phyloP scores from a whole-genome alignment of 1,284 basidiomycete species.

The Sanguinoderma infundibulare region DNA sequence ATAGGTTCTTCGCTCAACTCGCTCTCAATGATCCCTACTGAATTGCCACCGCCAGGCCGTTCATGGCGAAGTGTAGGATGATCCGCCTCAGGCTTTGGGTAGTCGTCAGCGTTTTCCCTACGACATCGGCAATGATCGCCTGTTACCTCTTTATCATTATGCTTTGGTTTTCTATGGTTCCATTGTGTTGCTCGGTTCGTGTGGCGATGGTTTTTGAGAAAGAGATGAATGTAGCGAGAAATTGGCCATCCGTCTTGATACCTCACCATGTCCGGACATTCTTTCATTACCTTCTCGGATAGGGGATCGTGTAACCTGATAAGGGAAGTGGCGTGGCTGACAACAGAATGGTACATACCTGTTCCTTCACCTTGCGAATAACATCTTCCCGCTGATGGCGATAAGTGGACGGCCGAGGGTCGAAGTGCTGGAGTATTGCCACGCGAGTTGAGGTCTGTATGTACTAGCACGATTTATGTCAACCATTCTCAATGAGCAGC shows the following conservation, averaged over 20 bases:
- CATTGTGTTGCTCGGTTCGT: too few relatives aligned
- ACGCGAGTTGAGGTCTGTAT: not conserved
- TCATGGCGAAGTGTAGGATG: too few relatives aligned
- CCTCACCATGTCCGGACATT: not conserved
- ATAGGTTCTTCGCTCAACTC: too few relatives aligned
- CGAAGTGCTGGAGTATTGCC: not conserved
- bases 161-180: too few relatives aligned
- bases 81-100: too few relatives aligned
- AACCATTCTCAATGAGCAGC: too few relatives aligned
- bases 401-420: not conserved
- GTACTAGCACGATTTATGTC: too few relatives aligned
- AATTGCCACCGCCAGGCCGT: too few relatives aligned
- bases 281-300: not conserved
- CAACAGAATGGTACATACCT: not conserved
- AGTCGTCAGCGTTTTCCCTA: too few relatives aligned
- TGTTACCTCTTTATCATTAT: too few relatives aligned
- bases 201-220: constrained; percentile 9
- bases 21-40: too few relatives aligned
- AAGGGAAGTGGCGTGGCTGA: not conserved
- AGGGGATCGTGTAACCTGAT: not conserved
- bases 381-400: not conserved
- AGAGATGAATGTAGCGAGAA: not conserved
- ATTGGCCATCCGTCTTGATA: constrained; percentile 5
- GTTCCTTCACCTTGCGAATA: not conserved
- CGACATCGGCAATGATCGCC: too few relatives aligned